Percentiles rank a stretch among this genome's conserved stretches.
Evolutionary conservation across 2,329 filamentous ascomycete genomes (phyloP).

Genomic region (Didymella sp.): DNA sequence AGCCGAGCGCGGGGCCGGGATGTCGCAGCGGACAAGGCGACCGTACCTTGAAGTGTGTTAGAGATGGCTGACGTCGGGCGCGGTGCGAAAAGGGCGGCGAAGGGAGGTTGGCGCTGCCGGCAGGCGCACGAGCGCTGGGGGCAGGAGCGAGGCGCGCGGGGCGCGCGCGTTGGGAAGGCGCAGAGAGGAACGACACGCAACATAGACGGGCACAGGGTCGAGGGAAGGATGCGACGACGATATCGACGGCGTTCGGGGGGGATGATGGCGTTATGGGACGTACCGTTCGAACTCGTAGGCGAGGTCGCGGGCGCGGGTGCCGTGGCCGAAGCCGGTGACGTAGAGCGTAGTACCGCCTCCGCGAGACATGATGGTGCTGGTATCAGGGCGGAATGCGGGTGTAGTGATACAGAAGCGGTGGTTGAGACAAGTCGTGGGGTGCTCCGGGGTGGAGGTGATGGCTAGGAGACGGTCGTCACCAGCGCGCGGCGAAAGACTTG

Average conservation of each 20-base stretch:
- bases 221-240: constrained; percentile 49
- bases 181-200: background rate
- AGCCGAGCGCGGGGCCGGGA: constrained; percentile 92
- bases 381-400: constrained; percentile 12
- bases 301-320: constrained; percentile 97
- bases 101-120: constrained; percentile 29
- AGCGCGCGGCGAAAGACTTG: constrained; percentile 20
- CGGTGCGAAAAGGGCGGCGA: constrained; percentile 33
- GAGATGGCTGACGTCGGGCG: constrained; percentile 41
- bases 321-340: constrained; percentile 98
- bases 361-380: constrained; percentile 74
- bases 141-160: constrained; percentile 15
- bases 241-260: constrained; percentile 40
- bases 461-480: constrained; percentile 22
- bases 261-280: constrained; percentile 66
- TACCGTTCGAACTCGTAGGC: constrained; percentile 99
- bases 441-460: constrained; percentile 19
- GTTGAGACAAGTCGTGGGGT: constrained; percentile 22
- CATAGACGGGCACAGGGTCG: constrained; percentile 32
- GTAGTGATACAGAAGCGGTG: constrained; percentile 22
- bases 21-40: constrained; percentile 96
- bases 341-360: constrained; percentile 92
- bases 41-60: constrained; percentile 78
- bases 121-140: constrained; percentile 13
- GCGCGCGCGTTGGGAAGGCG: constrained; percentile 1